A percentile compares a stretch with the other conserved stretches of the same genome.
These are phyloP conservation scores for Hypoxylon rickii DNA, from an alignment of 495 filamentous ascomycete species.

Conservation along the genomic window DNA sequence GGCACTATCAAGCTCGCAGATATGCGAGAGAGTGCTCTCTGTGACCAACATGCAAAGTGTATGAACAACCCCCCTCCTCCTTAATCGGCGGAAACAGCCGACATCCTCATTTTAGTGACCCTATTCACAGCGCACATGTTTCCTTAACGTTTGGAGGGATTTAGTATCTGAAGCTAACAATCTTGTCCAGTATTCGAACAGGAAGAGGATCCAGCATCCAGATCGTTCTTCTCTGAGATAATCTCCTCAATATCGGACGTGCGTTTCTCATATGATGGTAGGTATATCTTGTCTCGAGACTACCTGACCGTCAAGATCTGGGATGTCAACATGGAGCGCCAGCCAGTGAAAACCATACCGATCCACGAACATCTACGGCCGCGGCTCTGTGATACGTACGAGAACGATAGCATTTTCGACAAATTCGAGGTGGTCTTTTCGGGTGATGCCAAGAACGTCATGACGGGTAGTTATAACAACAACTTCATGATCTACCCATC, in stretches of 20 bases:
- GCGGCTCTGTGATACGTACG: constrained; percentile 95
- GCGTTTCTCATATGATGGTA: constrained; percentile 92
- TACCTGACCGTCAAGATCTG: constrained; percentile 99
- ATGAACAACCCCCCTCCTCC: constrained; percentile 41
- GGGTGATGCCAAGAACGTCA: constrained; percentile 96
- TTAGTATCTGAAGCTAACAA: constrained; percentile 15
- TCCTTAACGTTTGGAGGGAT: too few relatives aligned
- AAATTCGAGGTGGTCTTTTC: constrained; percentile 99
- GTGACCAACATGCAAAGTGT: constrained; percentile 95
- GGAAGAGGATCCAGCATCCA: constrained; percentile 97
- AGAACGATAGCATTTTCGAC: constrained; percentile 99
- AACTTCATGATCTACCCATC: constrained; percentile 99
- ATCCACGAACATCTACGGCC: constrained; percentile 97
- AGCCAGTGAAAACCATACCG: constrained; percentile 96
- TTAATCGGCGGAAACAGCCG: too few relatives aligned
- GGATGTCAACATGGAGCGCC: constrained; percentile 98
- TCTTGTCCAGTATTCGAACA: constrained; percentile 84
- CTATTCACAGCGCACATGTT: too few relatives aligned
- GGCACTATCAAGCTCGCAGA: constrained; percentile 98
- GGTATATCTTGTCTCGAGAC: constrained; percentile 96
- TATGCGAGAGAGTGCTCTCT: constrained; percentile 94
- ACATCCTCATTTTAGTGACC: too few relatives aligned
- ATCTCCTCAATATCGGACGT: constrained; percentile 99
- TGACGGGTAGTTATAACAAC: constrained; percentile 99
- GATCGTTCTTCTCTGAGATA: constrained; percentile 99